phyloP scores from a whole-genome alignment of 352 stramenopile species.

The Globisporangium parvum region DNA sequence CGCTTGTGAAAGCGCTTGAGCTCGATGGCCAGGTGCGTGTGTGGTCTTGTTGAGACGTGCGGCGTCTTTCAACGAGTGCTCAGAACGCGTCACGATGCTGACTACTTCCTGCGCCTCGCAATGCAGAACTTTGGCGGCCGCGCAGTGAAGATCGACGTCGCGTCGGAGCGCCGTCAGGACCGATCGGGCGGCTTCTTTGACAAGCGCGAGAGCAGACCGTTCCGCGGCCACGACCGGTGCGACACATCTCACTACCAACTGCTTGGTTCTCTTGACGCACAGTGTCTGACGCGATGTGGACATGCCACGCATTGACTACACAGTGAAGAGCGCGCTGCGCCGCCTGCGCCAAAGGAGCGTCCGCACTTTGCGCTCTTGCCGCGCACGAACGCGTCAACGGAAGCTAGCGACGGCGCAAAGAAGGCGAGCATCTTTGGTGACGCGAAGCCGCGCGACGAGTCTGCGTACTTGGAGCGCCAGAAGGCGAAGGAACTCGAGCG shows the following conservation, averaged over 20 bases:
- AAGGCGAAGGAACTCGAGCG: slow-evolving; percentile 50
- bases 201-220: slow-evolving; percentile 37
- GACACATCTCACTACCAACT: slow-evolving; percentile 11
- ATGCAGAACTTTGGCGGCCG: slow-evolving; percentile 33
- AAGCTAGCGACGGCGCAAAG: slow-evolving; percentile 21
- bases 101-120: slow-evolving; percentile 2
- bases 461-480: slow-evolving; percentile 60
- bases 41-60: background rate
- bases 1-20: slow-evolving; percentile 56
- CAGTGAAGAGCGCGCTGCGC: slow-evolving; percentile 14
- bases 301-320: background rate
- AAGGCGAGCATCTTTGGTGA: slow-evolving; percentile 78
- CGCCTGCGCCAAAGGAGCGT: slow-evolving; percentile 30
- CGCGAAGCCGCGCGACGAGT: slow-evolving; percentile 79
- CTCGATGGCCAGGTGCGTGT: slow-evolving; percentile 32
- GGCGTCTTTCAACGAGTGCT: background rate
- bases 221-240: slow-evolving; percentile 24
- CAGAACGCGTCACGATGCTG: background rate
- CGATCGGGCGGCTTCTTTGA: slow-evolving; percentile 40
- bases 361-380: slow-evolving; percentile 54
- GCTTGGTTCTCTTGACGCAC: background rate
- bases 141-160: slow-evolving; percentile 65
- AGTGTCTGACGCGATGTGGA: background rate
- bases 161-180: slow-evolving; percentile 46
- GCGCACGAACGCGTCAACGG: slow-evolving; percentile 33